Conservation (phyloP, 176 grass and related monocot species). For the Musa itinerans region DNA sequence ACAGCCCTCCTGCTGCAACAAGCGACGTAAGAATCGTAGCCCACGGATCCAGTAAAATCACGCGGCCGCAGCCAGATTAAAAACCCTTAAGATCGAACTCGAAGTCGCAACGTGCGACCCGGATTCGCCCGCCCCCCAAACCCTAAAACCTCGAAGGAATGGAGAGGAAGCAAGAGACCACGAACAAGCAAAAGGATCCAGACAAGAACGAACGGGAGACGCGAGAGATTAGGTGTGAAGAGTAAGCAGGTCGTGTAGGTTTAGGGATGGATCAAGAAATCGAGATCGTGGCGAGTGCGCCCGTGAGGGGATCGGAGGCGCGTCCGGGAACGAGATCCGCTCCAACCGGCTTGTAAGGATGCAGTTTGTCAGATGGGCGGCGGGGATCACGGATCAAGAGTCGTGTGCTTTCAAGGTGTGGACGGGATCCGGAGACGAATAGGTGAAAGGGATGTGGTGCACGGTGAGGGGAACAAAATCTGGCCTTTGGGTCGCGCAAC, state of each 20-base stretch:
- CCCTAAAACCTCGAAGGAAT: neutral
- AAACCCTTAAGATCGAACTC: too few species aligned
- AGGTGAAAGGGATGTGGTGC: neutral
- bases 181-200: neutral
- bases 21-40: neutral
- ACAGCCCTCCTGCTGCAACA: neutral
- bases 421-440: neutral
- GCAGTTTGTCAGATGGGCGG: neutral
- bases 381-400: neutral
- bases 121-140: neutral
- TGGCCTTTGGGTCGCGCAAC: neutral
- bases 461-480: too few species aligned
- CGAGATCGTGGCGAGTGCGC: neutral
- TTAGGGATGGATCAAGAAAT: neutral
- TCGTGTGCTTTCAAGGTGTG: neutral
- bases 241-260: neutral
- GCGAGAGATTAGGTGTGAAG: neutral
- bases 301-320: neutral
- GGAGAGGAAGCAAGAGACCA: neutral
- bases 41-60: neutral
- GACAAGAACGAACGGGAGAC: neutral
- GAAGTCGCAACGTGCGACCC: too few species aligned
- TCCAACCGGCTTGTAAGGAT: neutral
- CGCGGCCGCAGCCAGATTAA: neutral
- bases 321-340: neutral